Conservation (phyloP, 768 basidiomycete species). For the Tricholoma sp. region DNA sequence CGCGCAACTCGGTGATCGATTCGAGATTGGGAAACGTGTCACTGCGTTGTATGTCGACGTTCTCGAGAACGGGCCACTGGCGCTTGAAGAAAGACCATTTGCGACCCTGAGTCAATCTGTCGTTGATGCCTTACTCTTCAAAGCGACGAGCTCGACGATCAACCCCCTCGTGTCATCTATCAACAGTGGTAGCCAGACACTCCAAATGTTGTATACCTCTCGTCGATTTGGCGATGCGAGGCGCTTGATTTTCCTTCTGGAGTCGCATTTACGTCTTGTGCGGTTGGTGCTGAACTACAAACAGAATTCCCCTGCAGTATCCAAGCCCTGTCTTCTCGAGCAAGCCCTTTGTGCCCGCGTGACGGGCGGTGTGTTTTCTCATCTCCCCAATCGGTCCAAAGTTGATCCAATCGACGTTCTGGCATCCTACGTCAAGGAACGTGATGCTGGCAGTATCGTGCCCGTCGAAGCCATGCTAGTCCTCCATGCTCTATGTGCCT, state of each 20-base stretch:
- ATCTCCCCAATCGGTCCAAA: constrained; percentile 42
- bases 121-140: constrained; percentile 65
- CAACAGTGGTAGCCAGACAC: constrained; percentile 52
- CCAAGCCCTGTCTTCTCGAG: constrained; percentile 65
- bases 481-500: constrained; percentile 62
- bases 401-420: constrained; percentile 74
- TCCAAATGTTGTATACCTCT: constrained; percentile 54
- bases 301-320: constrained; percentile 35
- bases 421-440: constrained; percentile 59
- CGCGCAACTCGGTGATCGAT: constrained; percentile 71
- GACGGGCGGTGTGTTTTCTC: constrained; percentile 40
- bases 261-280: constrained; percentile 58
- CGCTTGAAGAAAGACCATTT: constrained; percentile 53
- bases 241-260: constrained; percentile 63
- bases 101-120: constrained; percentile 56
- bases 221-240: constrained; percentile 68
- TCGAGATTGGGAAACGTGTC: constrained; percentile 72
- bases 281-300: constrained; percentile 65
- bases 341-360: constrained; percentile 67
- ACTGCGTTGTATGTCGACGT: constrained; percentile 64
- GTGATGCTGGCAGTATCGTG: constrained; percentile 54
- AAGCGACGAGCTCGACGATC: constrained; percentile 75
- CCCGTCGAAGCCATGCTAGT: constrained; percentile 65
- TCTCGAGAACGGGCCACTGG: constrained; percentile 55
- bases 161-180: constrained; percentile 74